A percentile compares a stretch with the other conserved stretches of the same genome.
phyloP scores from a whole-genome alignment of 129 eudicot species.

The Dittrichia graveolens region DNA sequence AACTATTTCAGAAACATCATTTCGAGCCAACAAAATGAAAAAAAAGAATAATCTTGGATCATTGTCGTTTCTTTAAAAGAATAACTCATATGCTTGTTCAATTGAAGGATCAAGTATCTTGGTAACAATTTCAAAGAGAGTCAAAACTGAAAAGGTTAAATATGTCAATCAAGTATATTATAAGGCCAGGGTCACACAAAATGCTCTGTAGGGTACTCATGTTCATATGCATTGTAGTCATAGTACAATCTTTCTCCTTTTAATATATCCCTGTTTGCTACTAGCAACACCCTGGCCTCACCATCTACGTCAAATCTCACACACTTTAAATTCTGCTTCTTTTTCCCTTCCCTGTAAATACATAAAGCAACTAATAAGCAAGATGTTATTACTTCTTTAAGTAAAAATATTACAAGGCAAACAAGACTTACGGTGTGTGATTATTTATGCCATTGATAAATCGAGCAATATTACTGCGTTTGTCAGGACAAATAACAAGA shows the following conservation, averaged over 20 bases:
- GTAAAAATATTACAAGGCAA: not conserved
- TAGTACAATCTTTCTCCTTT: constrained; percentile 91
- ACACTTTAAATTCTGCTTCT: constrained; percentile 94
- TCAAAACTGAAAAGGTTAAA: too few species aligned
- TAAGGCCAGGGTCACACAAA: constrained; percentile 57
- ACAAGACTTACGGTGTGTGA: constrained; percentile 62
- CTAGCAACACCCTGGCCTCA: constrained; percentile 71
- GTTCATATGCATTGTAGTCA: constrained; percentile 89
- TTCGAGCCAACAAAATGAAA: too few species aligned
- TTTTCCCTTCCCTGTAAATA: constrained; percentile 81
- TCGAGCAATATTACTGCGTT: constrained; percentile 86
- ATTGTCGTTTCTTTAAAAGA: too few species aligned
- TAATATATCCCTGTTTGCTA: constrained; percentile 79
- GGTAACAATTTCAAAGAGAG: too few species aligned
- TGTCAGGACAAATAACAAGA: constrained; percentile 92
- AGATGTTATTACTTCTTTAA: not conserved
- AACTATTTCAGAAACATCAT: too few species aligned
- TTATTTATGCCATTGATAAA: constrained; percentile 95
- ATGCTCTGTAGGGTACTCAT: constrained; percentile 91
- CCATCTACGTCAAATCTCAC: constrained; percentile 82
- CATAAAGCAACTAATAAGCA: not conserved
- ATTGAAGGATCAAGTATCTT: too few species aligned
- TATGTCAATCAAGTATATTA: too few species aligned
- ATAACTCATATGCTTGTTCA: too few species aligned
- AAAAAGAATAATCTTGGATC: too few species aligned